These are phyloP conservation scores for Cystobasidium pallidum DNA, from an alignment of 1,284 basidiomycete species.

Conservation along the genomic window DNA sequence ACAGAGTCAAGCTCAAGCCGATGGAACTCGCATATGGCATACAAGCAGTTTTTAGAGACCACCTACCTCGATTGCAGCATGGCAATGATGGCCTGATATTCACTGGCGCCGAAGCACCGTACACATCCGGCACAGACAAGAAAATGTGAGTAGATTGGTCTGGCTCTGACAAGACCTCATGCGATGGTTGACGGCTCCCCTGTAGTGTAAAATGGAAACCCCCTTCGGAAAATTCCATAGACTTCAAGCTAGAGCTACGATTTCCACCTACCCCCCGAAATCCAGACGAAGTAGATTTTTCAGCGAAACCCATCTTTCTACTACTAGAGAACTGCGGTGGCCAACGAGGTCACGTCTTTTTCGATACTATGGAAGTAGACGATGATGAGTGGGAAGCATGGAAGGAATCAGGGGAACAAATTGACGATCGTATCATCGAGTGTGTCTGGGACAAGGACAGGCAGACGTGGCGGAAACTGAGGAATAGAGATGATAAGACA, in stretches of 20 bases:
- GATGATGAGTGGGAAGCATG: conserved; percentile 91
- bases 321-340: conserved; percentile 62
- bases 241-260: conserved; percentile 90
- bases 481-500: conserved; percentile 88
- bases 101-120: conserved; percentile 83
- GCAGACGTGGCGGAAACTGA: conserved; percentile 81
- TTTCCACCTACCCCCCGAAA: conserved; percentile 73
- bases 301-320: conserved; percentile 82
- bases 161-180: no score
- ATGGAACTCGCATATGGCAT: conserved; percentile 89
- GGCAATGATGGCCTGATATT: conserved; percentile 97
- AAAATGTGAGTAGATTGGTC: conserved; percentile 71
- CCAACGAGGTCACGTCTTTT: conserved; percentile 65
- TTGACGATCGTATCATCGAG: conserved; percentile 86
- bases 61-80: conserved; percentile 87
- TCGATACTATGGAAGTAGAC: conserved; percentile 81
- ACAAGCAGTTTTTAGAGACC: conserved; percentile 77
- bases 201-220: conserved; percentile 97
- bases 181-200: conserved; percentile 21
- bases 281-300: conserved; percentile 71
- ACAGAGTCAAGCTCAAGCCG: conserved; percentile 80
- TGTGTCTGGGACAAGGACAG: conserved; percentile 77
- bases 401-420: conserved; percentile 83
- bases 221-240: conserved; percentile 95
- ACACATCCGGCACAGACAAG: conserved; percentile 84